Evolutionary conservation across 768 basidiomycete genomes (phyloP).

Genomic region (Mrakia frigida): DNA sequence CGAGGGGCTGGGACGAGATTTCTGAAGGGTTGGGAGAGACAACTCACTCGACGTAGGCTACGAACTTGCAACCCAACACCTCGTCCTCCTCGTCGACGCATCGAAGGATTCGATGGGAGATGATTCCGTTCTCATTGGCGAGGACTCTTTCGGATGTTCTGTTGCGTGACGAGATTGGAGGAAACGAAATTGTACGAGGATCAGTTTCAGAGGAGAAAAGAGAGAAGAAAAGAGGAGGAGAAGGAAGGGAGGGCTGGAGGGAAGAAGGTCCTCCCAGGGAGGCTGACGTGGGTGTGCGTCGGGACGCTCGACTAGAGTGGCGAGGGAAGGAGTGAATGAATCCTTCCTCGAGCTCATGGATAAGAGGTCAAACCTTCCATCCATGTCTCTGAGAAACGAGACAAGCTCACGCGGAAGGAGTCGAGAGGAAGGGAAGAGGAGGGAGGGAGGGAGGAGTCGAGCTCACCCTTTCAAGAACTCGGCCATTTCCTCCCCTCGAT

Average conservation of each 20-base stretch:
- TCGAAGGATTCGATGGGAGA: slow-evolving; percentile 23
- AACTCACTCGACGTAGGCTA: slow-evolving; percentile 19
- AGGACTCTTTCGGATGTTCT: slow-evolving; percentile 17
- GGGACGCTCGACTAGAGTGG: too few species aligned
- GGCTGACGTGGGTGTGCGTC: too few species aligned
- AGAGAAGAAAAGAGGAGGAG: neutral
- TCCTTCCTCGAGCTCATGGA: too few species aligned
- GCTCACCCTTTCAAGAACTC: slow-evolving; percentile 13
- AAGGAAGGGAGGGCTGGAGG: neutral
- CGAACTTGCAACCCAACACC: neutral
- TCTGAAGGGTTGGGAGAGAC: neutral
- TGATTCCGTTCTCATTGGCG: slow-evolving; percentile 20
- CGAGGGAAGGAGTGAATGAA: too few species aligned
- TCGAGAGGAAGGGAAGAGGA: too few species aligned
- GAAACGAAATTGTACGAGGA: neutral
- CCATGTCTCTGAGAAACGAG: too few species aligned
- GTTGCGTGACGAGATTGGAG: too few species aligned
- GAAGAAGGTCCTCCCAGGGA: too few species aligned
- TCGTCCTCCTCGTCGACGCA: slow-evolving; percentile 25
- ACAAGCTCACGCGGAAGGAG: too few species aligned
- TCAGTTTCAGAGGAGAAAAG: neutral
- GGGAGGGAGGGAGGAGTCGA: too few species aligned
- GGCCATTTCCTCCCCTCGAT: neutral
- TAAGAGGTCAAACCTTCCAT: too few species aligned
- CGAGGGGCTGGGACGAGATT: too few species aligned